Evolutionary conservation across 306 rosid genomes (phyloP).

Genomic region (Bauhinia variegata): DNA sequence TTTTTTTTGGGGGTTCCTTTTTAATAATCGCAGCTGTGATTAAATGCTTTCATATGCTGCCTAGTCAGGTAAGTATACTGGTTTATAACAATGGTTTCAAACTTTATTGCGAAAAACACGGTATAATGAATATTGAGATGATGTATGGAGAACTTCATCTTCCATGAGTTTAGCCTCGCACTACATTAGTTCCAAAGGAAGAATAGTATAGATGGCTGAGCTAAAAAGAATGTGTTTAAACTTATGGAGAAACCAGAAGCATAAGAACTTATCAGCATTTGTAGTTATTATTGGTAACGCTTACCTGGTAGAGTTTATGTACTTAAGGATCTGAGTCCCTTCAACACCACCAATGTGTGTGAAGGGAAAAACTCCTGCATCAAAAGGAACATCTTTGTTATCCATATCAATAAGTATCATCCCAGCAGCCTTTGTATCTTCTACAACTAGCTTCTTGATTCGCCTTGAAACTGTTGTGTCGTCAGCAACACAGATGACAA

Average conservation of each 20-base stretch:
- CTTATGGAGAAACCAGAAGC: not conserved
- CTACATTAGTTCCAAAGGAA: not conserved
- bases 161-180: not conserved
- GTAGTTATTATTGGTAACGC: slow-evolving; percentile 26
- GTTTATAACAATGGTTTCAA: not conserved
- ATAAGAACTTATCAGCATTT: not conserved
- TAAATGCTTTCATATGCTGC: too few relatives aligned
- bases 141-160: not conserved
- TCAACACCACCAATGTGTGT: slow-evolving; percentile 59
- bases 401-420: slow-evolving; percentile 62
- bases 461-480: slow-evolving; percentile 56
- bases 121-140: not conserved
- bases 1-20: too few relatives aligned
- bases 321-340: slow-evolving; percentile 70
- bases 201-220: not conserved
- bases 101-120: not conserved
- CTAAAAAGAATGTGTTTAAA: not conserved
- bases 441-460: slow-evolving; percentile 76
- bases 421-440: slow-evolving; percentile 82
- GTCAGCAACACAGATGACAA: slow-evolving; percentile 69
- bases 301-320: slow-evolving; percentile 84
- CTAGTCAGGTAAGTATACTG: too few relatives aligned
- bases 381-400: slow-evolving; percentile 60
- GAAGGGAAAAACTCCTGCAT: slow-evolving; percentile 78
- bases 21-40: too few relatives aligned